Evolutionary conservation across 495 filamentous ascomycete species (phyloP).

Genomic region (Saxophila tyrrhenica): DNA sequence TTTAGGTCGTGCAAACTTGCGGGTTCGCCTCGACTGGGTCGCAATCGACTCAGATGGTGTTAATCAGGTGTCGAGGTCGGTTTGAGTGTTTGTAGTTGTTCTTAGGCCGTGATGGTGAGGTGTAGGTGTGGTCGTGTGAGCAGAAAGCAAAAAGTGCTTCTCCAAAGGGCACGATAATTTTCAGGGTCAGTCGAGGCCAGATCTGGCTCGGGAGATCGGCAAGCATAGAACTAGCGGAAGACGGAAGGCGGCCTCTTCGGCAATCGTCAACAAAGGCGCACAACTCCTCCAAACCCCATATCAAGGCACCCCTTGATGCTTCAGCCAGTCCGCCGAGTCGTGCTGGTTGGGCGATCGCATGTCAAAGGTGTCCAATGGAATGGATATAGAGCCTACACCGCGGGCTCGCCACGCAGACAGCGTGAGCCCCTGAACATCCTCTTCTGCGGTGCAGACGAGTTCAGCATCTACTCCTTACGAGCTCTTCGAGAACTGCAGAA

Average conservation of each 20-base stretch:
- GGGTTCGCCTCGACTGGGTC: neutral
- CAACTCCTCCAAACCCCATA: neutral
- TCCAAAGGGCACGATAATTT: neutral
- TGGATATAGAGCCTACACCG: neutral
- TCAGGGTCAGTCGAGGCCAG: neutral
- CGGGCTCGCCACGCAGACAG: conserved; percentile 12
- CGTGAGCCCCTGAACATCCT: conserved; percentile 71
- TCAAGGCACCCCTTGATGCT: neutral
- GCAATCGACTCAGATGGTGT: neutral
- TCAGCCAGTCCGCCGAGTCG: neutral
- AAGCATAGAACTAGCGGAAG: neutral
- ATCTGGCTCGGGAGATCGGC: neutral
- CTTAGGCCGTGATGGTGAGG: neutral
- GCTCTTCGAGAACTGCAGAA: conserved; percentile 53
- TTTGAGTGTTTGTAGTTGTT: neutral
- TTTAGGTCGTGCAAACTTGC: neutral
- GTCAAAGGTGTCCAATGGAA: neutral
- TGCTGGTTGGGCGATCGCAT: neutral
- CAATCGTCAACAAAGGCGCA: no score
- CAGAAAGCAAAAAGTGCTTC: neutral
- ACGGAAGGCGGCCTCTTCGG: neutral
- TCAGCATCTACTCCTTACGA: conserved; percentile 69
- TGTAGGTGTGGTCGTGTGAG: neutral
- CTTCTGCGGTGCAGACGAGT: conserved; percentile 90
- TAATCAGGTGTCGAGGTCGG: neutral